phyloP scores from a whole-genome alignment of 192 early-diverging fungal species.

The Rhizophagus sp. region DNA sequence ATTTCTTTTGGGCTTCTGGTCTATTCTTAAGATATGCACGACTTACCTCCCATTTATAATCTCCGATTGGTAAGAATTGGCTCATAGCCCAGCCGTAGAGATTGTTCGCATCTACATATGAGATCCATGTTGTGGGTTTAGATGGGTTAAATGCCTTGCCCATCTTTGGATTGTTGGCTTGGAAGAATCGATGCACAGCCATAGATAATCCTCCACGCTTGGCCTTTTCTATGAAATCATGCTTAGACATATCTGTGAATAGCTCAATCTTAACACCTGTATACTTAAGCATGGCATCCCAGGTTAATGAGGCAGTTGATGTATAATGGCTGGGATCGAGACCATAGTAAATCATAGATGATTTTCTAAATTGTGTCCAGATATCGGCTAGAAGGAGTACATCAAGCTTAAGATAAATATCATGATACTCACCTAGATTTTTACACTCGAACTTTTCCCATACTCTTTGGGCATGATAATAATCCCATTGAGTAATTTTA shows the following conservation, averaged over 20 bases:
- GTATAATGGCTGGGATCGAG: conserved; percentile 1
- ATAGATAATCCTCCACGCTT: background rate
- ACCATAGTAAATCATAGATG: background rate
- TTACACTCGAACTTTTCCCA: background rate
- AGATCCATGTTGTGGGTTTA: no score
- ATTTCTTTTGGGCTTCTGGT: background rate
- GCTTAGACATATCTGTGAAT: background rate
- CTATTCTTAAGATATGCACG: background rate
- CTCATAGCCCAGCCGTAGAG: no score
- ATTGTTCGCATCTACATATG: no score
- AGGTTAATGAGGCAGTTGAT: background rate
- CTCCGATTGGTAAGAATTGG: no score
- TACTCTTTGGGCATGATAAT: conserved; percentile 1
- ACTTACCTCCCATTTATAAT: conserved; percentile 14
- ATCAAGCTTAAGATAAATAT: conserved; percentile 20
- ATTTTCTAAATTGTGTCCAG: background rate
- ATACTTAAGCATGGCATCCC: background rate
- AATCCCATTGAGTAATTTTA: background rate
- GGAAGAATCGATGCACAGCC: background rate
- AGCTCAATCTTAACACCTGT: background rate
- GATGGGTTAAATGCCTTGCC: no score
- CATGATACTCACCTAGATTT: conserved; percentile 14
- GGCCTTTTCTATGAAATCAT: conserved; percentile 1
- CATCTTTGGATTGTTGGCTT: conserved; percentile 14
- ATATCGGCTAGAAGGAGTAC: conserved; percentile 1